A percentile compares a stretch with the other conserved stretches of the same genome.
phyloP scores from a whole-genome alignment of 129 eudicot genomes.

The Arctium minus region DNA sequence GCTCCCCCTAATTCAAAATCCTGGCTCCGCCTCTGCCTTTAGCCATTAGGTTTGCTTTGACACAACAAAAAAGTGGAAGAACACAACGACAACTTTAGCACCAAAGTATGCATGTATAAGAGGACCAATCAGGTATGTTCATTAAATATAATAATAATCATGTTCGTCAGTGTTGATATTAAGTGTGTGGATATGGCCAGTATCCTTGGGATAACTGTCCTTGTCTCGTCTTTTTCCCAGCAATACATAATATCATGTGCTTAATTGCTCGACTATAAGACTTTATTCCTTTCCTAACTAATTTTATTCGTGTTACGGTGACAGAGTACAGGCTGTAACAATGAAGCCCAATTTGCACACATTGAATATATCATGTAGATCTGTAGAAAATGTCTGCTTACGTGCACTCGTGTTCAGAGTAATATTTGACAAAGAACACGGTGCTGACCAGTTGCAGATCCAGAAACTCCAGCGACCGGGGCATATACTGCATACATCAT shows the following conservation, averaged over 20 bases:
- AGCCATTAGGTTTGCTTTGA: conserved; percentile 2
- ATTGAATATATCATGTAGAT: too few relatives aligned
- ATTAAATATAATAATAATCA: not conserved
- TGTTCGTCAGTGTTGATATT: not conserved
- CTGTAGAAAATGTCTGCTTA: too few relatives aligned
- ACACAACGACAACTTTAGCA: not conserved
- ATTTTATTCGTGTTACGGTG: not conserved
- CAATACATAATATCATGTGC: not conserved
- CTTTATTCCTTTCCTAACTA: not conserved
- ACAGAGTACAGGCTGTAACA: not conserved
- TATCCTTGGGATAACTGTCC: not conserved
- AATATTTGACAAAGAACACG: too few relatives aligned
- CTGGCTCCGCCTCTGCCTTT: too few relatives aligned
- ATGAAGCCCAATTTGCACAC: not conserved
- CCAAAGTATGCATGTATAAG: not conserved
- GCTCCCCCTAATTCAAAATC: too few relatives aligned
- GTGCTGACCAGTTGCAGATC: too few relatives aligned
- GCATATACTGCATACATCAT: too few relatives aligned
- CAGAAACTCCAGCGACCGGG: too few relatives aligned
- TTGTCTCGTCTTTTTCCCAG: not conserved
- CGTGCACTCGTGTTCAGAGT: too few relatives aligned
- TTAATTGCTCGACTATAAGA: not conserved
- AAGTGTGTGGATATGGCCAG: not conserved
- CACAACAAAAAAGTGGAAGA: not conserved
- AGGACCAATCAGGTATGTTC: not conserved